These are phyloP conservation scores for Talaromyces sp. DNA, from an alignment of 2,329 filamentous ascomycete species.

Conservation along the genomic window DNA sequence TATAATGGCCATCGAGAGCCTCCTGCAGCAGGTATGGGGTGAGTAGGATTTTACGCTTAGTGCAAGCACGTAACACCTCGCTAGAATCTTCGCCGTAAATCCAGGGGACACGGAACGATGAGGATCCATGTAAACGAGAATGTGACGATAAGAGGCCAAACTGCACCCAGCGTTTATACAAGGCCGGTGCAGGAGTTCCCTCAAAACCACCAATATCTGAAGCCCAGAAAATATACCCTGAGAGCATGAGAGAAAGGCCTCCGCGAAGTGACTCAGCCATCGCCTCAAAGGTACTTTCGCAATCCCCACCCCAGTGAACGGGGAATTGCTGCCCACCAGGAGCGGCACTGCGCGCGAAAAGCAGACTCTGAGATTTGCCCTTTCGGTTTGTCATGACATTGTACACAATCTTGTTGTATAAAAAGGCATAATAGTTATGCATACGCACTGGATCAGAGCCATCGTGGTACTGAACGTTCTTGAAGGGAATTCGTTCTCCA, in stretches of 20 bases:
- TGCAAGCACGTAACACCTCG: conserved; percentile 50
- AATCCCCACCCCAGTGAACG: conserved; percentile 68
- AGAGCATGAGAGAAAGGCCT: conserved; percentile 57
- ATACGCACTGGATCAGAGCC: conserved; percentile 56
- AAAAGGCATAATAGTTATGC: conserved; percentile 70
- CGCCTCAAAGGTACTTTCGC: conserved; percentile 65
- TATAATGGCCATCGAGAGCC: conserved; percentile 44
- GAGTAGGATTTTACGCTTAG: conserved; percentile 48
- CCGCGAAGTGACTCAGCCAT: conserved; percentile 66
- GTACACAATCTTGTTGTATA: conserved; percentile 66
- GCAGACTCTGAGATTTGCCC: conserved; percentile 52
- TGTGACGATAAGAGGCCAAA: conserved; percentile 67
- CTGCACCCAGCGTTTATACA: conserved; percentile 73
- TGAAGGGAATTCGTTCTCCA: conserved; percentile 63
- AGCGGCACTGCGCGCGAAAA: conserved; percentile 62
- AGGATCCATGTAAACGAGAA: conserved; percentile 63
- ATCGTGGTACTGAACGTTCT: conserved; percentile 61
- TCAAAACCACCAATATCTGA: conserved; percentile 68
- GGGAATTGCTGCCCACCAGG: conserved; percentile 66
- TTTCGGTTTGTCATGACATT: conserved; percentile 53
- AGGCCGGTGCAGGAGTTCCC: conserved; percentile 58
- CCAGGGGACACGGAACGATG: conserved; percentile 68
- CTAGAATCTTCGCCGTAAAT: conserved; percentile 60
- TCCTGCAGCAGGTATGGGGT: conserved; percentile 55
- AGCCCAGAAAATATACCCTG: conserved; percentile 62